These are phyloP conservation scores for Carallia brachiata DNA, from an alignment of 345 rosid genomes.

Conservation along the genomic window DNA sequence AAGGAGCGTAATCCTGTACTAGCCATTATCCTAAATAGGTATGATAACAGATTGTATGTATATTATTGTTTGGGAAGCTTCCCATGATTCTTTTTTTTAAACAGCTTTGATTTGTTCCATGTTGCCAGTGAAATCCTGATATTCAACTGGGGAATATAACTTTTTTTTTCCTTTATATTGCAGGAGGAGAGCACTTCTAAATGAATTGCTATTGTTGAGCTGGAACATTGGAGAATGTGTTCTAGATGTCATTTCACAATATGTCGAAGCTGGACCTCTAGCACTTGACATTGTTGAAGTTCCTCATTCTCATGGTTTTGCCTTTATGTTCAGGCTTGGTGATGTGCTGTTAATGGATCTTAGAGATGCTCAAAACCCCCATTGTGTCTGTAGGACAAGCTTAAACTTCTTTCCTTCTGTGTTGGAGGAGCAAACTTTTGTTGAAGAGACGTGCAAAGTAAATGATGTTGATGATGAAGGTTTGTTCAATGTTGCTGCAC, in stretches of 20 bases:
- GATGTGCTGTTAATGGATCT: conserved; percentile 97
- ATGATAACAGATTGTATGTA: conserved; percentile 31
- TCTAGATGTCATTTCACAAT: conserved; percentile 50
- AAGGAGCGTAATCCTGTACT: conserved; percentile 73
- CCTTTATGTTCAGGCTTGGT: conserved; percentile 84
- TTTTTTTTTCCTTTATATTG: conserved; percentile 30
- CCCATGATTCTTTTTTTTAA: conserved; percentile 10
- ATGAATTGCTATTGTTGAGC: conserved; percentile 64
- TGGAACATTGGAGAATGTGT: conserved; percentile 66
- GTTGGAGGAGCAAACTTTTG: conserved; percentile 65
- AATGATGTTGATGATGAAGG: conserved; percentile 96
- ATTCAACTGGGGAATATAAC: background rate
- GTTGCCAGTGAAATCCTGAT: background rate
- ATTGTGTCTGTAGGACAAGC: conserved; percentile 66
- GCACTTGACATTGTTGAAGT: conserved; percentile 83
- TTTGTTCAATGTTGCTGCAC: conserved; percentile 88
- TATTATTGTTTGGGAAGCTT: conserved; percentile 21
- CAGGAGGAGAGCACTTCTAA: conserved; percentile 67
- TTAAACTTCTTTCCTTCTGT: conserved; percentile 59
- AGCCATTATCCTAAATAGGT: conserved; percentile 91
- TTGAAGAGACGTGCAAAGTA: conserved; percentile 68
- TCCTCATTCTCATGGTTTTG: conserved; percentile 81
- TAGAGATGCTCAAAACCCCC: conserved; percentile 70
- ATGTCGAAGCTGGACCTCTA: conserved; percentile 71
- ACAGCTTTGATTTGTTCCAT: conserved; percentile 10